Evolutionary conservation across 169 alveolate genomes (phyloP).

Genomic region (Cryptosporidium baileyi): DNA sequence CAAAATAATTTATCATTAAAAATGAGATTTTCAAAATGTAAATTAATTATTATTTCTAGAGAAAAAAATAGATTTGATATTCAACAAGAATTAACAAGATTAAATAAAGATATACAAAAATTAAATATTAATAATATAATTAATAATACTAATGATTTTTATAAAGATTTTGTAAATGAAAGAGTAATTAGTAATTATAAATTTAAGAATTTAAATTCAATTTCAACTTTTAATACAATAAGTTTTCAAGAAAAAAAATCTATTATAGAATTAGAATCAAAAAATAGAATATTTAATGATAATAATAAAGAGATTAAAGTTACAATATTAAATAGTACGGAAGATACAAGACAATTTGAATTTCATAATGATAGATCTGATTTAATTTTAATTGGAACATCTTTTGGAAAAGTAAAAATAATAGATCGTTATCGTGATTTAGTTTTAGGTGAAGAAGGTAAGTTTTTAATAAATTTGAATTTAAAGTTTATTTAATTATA

Average conservation of each 20-base stretch:
- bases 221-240: no score
- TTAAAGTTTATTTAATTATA: not conserved
- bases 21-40: not conserved
- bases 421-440: conserved; percentile 8
- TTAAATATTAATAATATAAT: not conserved
- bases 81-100: not conserved
- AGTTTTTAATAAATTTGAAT: not conserved
- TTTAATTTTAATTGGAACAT: conserved; percentile 70
- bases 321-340: conserved; percentile 22
- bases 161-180: not conserved
- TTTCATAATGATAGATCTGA: conserved; percentile 63
- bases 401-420: conserved; percentile 66
- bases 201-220: no score
- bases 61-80: conserved; percentile 5
- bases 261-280: no score
- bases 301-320: not conserved
- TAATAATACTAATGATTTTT: not conserved
- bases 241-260: no score
- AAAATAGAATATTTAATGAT: no score
- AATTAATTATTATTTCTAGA: not conserved
- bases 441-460: conserved; percentile 13
- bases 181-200: no score
- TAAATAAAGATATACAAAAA: not conserved
- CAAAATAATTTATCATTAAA: not conserved
- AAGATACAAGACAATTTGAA: conserved; percentile 74